phyloP scores from a whole-genome alignment of 371 early-diverging fungal genomes.

The Circinella minor region DNA sequence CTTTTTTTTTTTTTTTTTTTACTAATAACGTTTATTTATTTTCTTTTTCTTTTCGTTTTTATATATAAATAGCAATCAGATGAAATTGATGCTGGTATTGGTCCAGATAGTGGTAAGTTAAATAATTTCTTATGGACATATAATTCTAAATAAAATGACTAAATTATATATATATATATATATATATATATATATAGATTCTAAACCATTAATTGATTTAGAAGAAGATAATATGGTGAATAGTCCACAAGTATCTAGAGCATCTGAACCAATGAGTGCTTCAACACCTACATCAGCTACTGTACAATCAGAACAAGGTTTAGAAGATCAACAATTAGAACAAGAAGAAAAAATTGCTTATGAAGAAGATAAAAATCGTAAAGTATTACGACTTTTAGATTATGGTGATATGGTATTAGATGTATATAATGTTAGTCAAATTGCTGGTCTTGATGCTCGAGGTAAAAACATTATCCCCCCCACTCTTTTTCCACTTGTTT shows the following conservation, averaged over 20 bases:
- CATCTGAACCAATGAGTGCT: not conserved
- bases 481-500: no score
- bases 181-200: not conserved
- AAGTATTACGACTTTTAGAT: slow-evolving; percentile 73
- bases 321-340: slow-evolving; percentile 28
- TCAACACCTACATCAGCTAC: not conserved
- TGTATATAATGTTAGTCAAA: slow-evolving; percentile 74
- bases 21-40: no score
- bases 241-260: slow-evolving; percentile 2
- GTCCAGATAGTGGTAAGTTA: slow-evolving; percentile 6
- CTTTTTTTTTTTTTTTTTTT: no score
- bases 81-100: not conserved
- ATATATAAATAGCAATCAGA: slow-evolving; percentile 1
- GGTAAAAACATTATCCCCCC: slow-evolving; percentile 29
- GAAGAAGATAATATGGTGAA: slow-evolving; percentile 10
- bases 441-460: slow-evolving; percentile 74
- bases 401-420: slow-evolving; percentile 75
- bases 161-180: no score
- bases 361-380: slow-evolving; percentile 77
- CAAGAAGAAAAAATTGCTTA: slow-evolving; percentile 57
- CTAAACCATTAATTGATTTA: slow-evolving; percentile 11
- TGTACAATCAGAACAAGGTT: slow-evolving; percentile 22
- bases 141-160: not conserved
- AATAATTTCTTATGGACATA: not conserved
- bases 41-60: not conserved